A percentile compares a stretch with the other conserved stretches of the same genome.
Conservation (phyloP, 2,329 filamentous ascomycete genomes). For the Ophiostoma tasmaniense region DNA sequence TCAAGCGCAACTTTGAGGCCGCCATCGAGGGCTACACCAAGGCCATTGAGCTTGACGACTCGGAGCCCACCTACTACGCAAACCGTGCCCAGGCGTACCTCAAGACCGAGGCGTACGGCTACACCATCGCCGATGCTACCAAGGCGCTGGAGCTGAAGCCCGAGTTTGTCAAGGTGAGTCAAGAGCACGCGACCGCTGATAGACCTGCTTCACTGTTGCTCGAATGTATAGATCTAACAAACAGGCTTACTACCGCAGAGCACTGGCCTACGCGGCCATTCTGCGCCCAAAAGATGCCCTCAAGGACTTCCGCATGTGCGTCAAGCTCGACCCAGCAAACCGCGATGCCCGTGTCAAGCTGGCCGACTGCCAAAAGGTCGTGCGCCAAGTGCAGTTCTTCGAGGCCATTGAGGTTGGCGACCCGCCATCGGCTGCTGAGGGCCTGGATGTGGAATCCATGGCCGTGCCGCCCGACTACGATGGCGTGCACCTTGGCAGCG, state of each 20-base stretch:
- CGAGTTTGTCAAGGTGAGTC: slow-evolving; percentile 71
- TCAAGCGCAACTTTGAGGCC: slow-evolving; percentile 71
- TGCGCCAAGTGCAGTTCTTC: slow-evolving; percentile 85
- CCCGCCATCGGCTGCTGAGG: slow-evolving; percentile 84
- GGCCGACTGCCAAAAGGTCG: slow-evolving; percentile 88
- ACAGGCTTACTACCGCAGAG: slow-evolving; percentile 89
- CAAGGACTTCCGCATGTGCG: slow-evolving; percentile 84
- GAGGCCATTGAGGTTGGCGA: slow-evolving; percentile 91
- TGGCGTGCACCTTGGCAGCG: slow-evolving; percentile 63
- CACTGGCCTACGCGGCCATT: slow-evolving; percentile 84
- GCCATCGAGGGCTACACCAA: slow-evolving; percentile 79
- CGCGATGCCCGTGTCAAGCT: slow-evolving; percentile 86
- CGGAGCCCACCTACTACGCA: slow-evolving; percentile 83
- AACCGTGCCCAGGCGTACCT: slow-evolving; percentile 96
- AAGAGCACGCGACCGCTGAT: not conserved
- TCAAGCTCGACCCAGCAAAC: slow-evolving; percentile 78
- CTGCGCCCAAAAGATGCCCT: slow-evolving; percentile 80
- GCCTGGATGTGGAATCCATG: slow-evolving; percentile 80
- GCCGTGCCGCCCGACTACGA: slow-evolving; percentile 77
- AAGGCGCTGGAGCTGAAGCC: slow-evolving; percentile 87
- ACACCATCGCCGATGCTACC: slow-evolving; percentile 81
- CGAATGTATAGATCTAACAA: not conserved
- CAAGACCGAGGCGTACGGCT: slow-evolving; percentile 91
- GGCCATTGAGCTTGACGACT: slow-evolving; percentile 75
- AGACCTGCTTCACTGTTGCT: too few relatives aligned